Percentiles rank a stretch among this genome's conserved stretches.
phyloP scores from a whole-genome alignment of 257 asterid species.

The Anisodus tanguticus region DNA sequence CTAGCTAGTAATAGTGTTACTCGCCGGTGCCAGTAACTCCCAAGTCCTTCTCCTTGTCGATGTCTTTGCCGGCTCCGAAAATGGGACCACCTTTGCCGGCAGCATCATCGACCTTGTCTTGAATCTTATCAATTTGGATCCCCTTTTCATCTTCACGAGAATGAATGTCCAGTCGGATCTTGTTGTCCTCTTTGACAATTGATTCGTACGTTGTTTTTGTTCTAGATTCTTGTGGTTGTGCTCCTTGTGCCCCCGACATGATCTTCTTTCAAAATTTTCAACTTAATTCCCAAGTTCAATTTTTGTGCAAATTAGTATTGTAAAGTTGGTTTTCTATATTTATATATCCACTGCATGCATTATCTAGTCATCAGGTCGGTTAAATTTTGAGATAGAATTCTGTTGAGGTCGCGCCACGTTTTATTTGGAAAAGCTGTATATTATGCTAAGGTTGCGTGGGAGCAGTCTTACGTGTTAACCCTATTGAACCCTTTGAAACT shows the following conservation, averaged over 20 bases:
- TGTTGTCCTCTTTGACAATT: constrained; percentile 65
- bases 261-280: constrained; percentile 6
- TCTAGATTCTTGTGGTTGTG: constrained; percentile 74
- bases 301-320: not conserved
- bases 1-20: constrained; percentile 16
- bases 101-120: constrained; percentile 82
- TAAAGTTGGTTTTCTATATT: not conserved
- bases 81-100: constrained; percentile 83
- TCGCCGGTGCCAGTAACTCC: constrained; percentile 76
- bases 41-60: constrained; percentile 56
- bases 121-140: constrained; percentile 58
- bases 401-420: not conserved
- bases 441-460: not conserved
- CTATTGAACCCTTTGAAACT: too few species aligned
- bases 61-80: constrained; percentile 75
- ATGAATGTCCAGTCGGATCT: constrained; percentile 58
- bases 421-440: not conserved
- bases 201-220: constrained; percentile 80
- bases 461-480: not conserved
- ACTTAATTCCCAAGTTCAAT: not conserved
- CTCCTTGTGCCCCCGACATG: constrained; percentile 96
- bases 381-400: not conserved
- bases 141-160: constrained; percentile 85
- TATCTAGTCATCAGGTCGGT: not conserved
- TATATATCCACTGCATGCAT: not conserved